Evolutionary conservation across 176 grass and related monocot genomes (phyloP), one percentile per base, ranked within the genome.

Genomic region (Eragrostis curvula): DNA sequence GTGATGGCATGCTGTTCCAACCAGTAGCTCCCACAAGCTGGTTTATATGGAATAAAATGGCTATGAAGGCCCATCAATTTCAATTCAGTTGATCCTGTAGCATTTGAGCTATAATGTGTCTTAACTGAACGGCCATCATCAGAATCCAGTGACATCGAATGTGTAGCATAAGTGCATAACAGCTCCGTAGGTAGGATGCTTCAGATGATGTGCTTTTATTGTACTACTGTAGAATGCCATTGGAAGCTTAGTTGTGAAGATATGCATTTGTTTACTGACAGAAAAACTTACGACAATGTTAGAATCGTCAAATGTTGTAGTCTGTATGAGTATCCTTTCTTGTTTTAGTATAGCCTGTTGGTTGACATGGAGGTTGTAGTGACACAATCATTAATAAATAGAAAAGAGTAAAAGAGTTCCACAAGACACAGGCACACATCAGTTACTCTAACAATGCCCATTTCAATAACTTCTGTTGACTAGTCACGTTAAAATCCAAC

Each of bases 1-100:
- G 62, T 95, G 86, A 87, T 65, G 29, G 47, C 59, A 41, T 84
- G 48, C 17, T 79, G 29, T 79, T 55, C 28, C 45, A 32, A 65
- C 6, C 1, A 53, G 42, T 59, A 66, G 55, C n/a, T 77, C 46
- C 46, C 5, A 44, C 18, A 13, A 48, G 43, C 7, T 63, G 63
- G 12, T 46, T 27, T 30, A 20, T 1, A 66, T 4, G 6, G 46
- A 76, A 77, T 71, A 64, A 74, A 32, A 49, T 24, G 58, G 68
- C 8, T 44, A 52, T 43, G 28, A 24, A 47, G 13, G 50, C 12
- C n/a, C 56, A 65, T 71, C 4, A 18, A n/a, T n/a, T n/a, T n/a
- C n/a, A n/a, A 62, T 62, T 61, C 7, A 70, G 27, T 55, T 20
- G 43, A 1, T 12, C 2, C n/a, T n/a, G 0, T 73, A 46, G 44